A percentile compares a stretch with the other conserved stretches of the same genome.
Evolutionary conservation across 352 stramenopile genomes (phyloP).

Genomic region (Pythium vanterpoolii): DNA sequence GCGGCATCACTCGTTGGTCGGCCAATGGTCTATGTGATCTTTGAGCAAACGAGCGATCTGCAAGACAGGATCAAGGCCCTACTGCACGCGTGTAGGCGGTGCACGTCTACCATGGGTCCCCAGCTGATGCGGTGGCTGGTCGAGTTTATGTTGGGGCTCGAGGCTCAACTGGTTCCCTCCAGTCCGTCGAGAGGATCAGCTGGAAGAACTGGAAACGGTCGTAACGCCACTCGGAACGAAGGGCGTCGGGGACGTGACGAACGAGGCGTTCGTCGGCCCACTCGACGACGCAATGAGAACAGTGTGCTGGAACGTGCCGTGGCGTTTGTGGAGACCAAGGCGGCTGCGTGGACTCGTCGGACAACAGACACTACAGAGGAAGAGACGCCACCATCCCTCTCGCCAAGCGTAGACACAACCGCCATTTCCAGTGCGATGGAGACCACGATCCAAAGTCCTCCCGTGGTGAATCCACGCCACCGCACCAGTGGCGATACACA

Average conservation of each 20-base stretch:
- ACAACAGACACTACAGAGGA: too few species aligned
- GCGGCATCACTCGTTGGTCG: slow-evolving; percentile 51
- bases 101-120: too few species aligned
- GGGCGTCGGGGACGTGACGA: not conserved
- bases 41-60: slow-evolving; percentile 42
- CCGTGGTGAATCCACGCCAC: not conserved
- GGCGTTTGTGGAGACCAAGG: slow-evolving; percentile 5
- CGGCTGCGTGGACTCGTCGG: too few species aligned
- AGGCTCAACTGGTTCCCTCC: not conserved
- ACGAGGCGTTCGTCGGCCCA: not conserved
- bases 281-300: not conserved
- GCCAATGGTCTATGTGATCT: slow-evolving; percentile 58
- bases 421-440: not conserved
- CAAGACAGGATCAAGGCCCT: slow-evolving; percentile 35
- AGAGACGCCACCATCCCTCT: not conserved
- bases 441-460: not conserved
- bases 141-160: slow-evolving; percentile 10
- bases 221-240: not conserved
- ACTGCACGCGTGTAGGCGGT: slow-evolving; percentile 3
- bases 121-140: slow-evolving; percentile 3
- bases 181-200: not conserved
- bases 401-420: not conserved
- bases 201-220: not conserved
- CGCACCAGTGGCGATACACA: not conserved
- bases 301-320: slow-evolving; percentile 7